Evolutionary conservation across 2,329 filamentous ascomycete species (phyloP).

Genomic region (Fusarium ramigenum): DNA sequence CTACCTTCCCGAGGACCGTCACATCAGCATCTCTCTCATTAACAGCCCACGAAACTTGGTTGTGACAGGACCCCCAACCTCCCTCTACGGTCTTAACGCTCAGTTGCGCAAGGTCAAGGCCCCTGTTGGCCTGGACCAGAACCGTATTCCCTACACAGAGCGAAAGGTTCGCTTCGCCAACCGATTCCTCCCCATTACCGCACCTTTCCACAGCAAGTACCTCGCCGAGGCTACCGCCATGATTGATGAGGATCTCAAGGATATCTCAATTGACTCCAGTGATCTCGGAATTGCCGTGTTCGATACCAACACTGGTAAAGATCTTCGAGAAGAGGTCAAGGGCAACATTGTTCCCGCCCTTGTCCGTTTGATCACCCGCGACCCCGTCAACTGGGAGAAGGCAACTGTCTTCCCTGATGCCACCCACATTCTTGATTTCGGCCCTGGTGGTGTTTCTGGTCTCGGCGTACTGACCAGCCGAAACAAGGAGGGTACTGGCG

Average conservation of each 20-base stretch:
- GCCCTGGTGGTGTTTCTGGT: constrained; percentile 95
- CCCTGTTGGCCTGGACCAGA: constrained; percentile 96
- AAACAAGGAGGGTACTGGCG: constrained; percentile 98
- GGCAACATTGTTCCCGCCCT: constrained; percentile 87
- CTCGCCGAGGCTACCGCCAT: constrained; percentile 82
- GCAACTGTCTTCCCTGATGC: constrained; percentile 90
- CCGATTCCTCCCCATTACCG: constrained; percentile 96
- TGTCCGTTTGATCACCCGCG: constrained; percentile 91
- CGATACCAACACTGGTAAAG: constrained; percentile 88
- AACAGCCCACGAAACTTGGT: constrained; percentile 98
- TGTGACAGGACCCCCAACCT: constrained; percentile 94
- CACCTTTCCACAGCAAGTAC: constrained; percentile 98
- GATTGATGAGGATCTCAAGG: constrained; percentile 87
- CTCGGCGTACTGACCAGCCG: constrained; percentile 96
- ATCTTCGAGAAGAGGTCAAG: constrained; percentile 75
- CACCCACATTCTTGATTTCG: constrained; percentile 96
- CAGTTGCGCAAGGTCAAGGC: constrained; percentile 97
- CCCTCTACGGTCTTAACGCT: constrained; percentile 93
- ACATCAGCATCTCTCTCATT: constrained; percentile 93
- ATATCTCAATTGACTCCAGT: constrained; percentile 77
- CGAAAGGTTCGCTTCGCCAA: constrained; percentile 97
- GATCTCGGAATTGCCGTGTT: constrained; percentile 86
- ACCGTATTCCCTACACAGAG: constrained; percentile 91
- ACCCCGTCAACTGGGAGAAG: constrained; percentile 95
- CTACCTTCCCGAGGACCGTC: constrained; percentile 89